Percentiles rank a stretch among this genome's conserved stretches.
phyloP scores from a whole-genome alignment of 2,329 filamentous ascomycete genomes.

The Neoarthrinium moseri region DNA sequence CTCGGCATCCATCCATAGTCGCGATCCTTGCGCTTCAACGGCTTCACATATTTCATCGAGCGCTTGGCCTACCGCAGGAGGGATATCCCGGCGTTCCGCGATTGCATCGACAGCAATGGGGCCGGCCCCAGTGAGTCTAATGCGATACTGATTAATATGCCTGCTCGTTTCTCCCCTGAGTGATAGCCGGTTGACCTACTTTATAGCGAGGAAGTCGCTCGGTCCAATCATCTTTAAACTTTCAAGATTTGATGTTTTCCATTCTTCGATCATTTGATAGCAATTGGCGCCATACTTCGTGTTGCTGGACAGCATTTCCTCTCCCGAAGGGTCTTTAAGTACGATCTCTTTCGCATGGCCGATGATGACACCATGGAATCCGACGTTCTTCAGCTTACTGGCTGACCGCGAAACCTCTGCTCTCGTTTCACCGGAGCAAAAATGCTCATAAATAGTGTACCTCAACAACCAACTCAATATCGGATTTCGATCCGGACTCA shows the following conservation, averaged over 20 bases:
- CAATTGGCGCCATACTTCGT: background rate
- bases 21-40: background rate
- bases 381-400: background rate
- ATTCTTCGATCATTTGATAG: background rate
- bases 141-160: too few species aligned
- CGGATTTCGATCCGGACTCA: background rate
- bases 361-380: background rate
- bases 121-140: background rate
- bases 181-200: too few species aligned
- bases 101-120: background rate
- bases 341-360: background rate
- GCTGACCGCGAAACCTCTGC: background rate
- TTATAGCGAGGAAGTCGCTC: background rate
- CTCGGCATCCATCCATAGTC: conserved; percentile 3
- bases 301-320: background rate
- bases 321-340: background rate
- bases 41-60: conserved; percentile 2
- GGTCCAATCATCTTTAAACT: background rate
- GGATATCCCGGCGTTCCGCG: background rate
- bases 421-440: background rate
- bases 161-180: too few species aligned
- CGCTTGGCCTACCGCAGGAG: background rate
- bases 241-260: background rate
- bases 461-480: background rate
- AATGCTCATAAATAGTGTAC: background rate